These are phyloP conservation scores for Sordariomycetes sp. DNA, from an alignment of 2,329 filamentous ascomycete species.

Conservation along the genomic window DNA sequence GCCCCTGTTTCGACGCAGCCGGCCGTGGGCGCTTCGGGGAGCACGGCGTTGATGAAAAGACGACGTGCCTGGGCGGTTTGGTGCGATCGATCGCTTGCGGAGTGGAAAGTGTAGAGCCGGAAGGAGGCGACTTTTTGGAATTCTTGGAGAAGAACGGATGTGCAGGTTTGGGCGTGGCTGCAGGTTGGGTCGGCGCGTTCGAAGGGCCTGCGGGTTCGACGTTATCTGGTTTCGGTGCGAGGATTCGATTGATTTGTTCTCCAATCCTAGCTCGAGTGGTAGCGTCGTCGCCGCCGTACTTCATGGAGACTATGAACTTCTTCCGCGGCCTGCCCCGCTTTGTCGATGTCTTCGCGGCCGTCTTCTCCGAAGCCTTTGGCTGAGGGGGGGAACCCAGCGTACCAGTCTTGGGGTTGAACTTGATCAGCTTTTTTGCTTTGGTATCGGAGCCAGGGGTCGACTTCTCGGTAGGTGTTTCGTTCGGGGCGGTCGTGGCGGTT, in stretches of 20 bases:
- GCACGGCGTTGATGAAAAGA: slow-evolving; percentile 39
- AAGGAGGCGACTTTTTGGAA: slow-evolving; percentile 11
- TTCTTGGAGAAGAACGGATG: slow-evolving; percentile 30
- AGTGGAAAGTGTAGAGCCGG: background rate
- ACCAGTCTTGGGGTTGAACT: slow-evolving; percentile 45
- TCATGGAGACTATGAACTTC: slow-evolving; percentile 36
- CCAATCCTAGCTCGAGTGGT: slow-evolving; percentile 35
- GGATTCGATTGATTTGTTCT: slow-evolving; percentile 47
- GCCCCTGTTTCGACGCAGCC: slow-evolving; percentile 15
- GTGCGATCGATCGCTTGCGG: background rate
- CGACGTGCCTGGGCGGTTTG: slow-evolving; percentile 19
- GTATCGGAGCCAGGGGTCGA: slow-evolving; percentile 7
- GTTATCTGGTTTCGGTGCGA: slow-evolving; percentile 1
- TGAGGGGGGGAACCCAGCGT: slow-evolving; percentile 49
- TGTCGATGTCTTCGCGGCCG: background rate
- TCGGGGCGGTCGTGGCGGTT: background rate
- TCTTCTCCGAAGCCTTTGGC: slow-evolving; percentile 21
- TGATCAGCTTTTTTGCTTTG: slow-evolving; percentile 36
- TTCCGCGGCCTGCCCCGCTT: slow-evolving; percentile 15
- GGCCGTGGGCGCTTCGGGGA: slow-evolving; percentile 30
- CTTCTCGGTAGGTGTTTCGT: slow-evolving; percentile 4
- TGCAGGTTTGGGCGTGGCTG: slow-evolving; percentile 16
- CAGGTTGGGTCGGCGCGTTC: slow-evolving; percentile 20
- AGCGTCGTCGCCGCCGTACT: slow-evolving; percentile 38
- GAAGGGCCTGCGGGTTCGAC: background rate